phyloP scores from a whole-genome alignment of 768 basidiomycete species.

The Dacryopinax spathularia region DNA sequence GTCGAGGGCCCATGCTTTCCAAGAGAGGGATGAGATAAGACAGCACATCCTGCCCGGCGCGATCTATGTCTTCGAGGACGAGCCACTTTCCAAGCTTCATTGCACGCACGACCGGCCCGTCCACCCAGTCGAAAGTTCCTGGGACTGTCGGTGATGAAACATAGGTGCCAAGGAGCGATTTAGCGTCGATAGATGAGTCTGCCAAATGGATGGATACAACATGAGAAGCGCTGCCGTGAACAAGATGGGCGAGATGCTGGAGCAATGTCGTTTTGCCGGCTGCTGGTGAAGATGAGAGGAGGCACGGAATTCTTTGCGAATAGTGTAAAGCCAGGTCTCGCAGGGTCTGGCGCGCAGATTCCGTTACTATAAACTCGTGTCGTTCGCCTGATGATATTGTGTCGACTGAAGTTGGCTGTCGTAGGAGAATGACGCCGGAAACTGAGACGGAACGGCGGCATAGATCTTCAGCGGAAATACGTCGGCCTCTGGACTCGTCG shows the following conservation, averaged over 20 bases:
- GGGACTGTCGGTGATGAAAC: slow-evolving; percentile 69
- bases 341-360: slow-evolving; percentile 44
- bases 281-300: slow-evolving; percentile 74
- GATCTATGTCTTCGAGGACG: slow-evolving; percentile 83
- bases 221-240: slow-evolving; percentile 48
- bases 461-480: slow-evolving; percentile 31
- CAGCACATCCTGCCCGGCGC: slow-evolving; percentile 77
- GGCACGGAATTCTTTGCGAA: slow-evolving; percentile 57
- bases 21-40: slow-evolving; percentile 73
- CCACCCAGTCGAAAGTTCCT: slow-evolving; percentile 91
- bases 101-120: slow-evolving; percentile 79
- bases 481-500: slow-evolving; percentile 1
- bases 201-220: slow-evolving; percentile 80
- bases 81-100: slow-evolving; percentile 87
- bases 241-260: slow-evolving; percentile 51
- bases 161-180: slow-evolving; percentile 85
- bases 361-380: slow-evolving; percentile 39
- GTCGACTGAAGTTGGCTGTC: slow-evolving; percentile 25
- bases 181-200: slow-evolving; percentile 88
- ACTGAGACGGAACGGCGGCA: slow-evolving; percentile 37
- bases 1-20: slow-evolving; percentile 46
- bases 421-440: slow-evolving; percentile 52
- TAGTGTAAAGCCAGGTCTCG: slow-evolving; percentile 47
- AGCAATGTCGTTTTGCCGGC: slow-evolving; percentile 77
- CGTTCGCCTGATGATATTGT: slow-evolving; percentile 28